Conservation (phyloP, 352 stramenopile species). For the Thalassiosira ordinaria region DNA sequence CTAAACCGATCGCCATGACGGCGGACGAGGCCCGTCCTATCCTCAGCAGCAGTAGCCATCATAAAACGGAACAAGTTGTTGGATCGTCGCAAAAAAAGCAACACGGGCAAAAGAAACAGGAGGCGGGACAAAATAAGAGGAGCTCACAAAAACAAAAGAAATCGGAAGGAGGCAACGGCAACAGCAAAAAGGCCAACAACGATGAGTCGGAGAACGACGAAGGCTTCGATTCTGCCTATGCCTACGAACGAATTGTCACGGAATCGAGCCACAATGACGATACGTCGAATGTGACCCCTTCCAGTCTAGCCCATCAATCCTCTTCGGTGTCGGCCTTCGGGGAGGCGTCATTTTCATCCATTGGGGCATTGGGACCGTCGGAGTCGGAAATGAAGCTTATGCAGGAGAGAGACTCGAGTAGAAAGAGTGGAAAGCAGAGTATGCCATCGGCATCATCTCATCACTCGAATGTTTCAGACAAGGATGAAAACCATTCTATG, state of each 20-base stretch:
- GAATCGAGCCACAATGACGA: no score
- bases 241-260: not conserved
- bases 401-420: not conserved
- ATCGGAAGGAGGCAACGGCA: not conserved
- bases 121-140: not conserved
- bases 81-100: no score
- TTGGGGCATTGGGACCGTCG: not conserved
- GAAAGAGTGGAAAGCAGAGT: not conserved
- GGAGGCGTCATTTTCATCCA: not conserved
- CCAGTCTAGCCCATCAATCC: not conserved
- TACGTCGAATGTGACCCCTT: no score
- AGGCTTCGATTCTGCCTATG: not conserved
- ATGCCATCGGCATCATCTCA: not conserved
- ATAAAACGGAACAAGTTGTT: not conserved
- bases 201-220: not conserved
- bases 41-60: not conserved
- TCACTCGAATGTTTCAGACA: no score
- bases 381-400: not conserved
- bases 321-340: not conserved
- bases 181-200: not conserved
- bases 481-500: no score
- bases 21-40: not conserved
- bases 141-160: not conserved
- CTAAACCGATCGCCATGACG: constrained; percentile 10
- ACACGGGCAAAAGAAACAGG: not conserved